A percentile compares a stretch with the other conserved stretches of the same genome.
phyloP scores from a whole-genome alignment of 192 early-diverging fungal species.

The Funneliformis mosseae region DNA sequence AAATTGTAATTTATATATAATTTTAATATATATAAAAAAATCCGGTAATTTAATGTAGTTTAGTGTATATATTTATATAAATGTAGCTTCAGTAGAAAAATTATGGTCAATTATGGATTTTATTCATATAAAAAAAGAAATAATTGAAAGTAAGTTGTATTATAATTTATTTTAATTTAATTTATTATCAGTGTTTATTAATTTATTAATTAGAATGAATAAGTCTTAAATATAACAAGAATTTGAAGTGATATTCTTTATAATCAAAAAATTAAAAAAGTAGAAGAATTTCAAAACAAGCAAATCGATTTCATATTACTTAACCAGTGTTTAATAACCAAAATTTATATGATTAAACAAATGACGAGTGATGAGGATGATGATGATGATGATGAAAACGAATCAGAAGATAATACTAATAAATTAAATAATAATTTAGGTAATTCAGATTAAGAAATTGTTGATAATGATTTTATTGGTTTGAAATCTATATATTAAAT shows the following conservation, averaged over 20 bases:
- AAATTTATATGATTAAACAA: not conserved
- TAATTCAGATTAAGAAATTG: not conserved
- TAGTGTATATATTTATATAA: not conserved
- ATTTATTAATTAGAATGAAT: not conserved
- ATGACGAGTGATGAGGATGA: not conserved
- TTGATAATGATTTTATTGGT: not conserved
- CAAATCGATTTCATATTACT: not conserved
- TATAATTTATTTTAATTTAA: not conserved
- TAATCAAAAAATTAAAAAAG: not conserved
- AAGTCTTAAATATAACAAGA: not conserved
- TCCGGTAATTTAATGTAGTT: too few relatives aligned
- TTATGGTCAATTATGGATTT: not conserved
- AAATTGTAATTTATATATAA: too few relatives aligned
- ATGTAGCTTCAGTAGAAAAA: not conserved
- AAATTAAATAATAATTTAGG: not conserved
- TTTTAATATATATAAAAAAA: too few relatives aligned
- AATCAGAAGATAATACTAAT: not conserved
- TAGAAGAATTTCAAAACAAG: not conserved
- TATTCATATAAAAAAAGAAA: conserved; percentile 1
- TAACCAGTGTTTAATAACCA: not conserved
- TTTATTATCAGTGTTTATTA: not conserved
- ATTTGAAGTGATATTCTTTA: not conserved
- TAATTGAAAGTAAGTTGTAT: not conserved
- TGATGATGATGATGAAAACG: not conserved
- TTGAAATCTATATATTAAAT: too few relatives aligned